Percentiles rank a stretch among this genome's conserved stretches.
phyloP scores from a whole-genome alignment of 2,329 filamentous ascomycete species.

The Apiospora marii region DNA sequence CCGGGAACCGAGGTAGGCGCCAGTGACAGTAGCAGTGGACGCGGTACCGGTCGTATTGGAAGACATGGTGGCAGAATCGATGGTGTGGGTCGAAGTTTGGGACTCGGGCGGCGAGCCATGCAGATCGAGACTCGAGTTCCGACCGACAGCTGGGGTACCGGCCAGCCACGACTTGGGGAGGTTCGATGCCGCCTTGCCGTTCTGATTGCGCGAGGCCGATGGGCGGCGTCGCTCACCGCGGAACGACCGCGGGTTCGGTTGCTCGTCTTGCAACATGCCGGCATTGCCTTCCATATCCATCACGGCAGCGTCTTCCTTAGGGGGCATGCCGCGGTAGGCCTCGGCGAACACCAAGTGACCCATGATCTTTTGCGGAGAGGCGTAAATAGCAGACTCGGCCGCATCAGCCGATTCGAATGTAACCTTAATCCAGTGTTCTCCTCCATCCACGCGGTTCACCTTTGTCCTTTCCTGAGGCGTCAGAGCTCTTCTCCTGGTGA shows the following conservation, averaged over 20 bases:
- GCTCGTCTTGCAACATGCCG: constrained; percentile 44
- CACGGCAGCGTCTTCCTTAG: constrained; percentile 69
- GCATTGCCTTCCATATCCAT: constrained; percentile 56
- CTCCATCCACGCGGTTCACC: constrained; percentile 82
- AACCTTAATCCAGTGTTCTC: constrained; percentile 90
- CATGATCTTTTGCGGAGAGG: constrained; percentile 75
- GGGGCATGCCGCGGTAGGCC: constrained; percentile 70
- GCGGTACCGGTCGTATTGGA: constrained; percentile 47
- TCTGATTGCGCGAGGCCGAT: constrained; percentile 27
- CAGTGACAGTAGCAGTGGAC: constrained; percentile 57
- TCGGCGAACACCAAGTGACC: constrained; percentile 77
- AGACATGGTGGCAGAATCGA: constrained; percentile 63
- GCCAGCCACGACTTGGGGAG: constrained; percentile 45
- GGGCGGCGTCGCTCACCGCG: constrained; percentile 25
- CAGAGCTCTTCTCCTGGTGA: constrained; percentile 70
- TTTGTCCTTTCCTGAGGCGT: constrained; percentile 77
- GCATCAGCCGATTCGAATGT: constrained; percentile 80
- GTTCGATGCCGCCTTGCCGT: constrained; percentile 25
- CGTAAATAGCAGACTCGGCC: constrained; percentile 72
- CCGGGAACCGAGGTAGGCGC: constrained; percentile 32
- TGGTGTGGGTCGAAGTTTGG: constrained; percentile 61
- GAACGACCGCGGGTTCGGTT: constrained; percentile 26
- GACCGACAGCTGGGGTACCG: constrained; percentile 27
- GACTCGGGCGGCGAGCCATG: constrained; percentile 53
- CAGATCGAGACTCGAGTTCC: constrained; percentile 39